Evolutionary conservation across 2,329 filamentous ascomycete genomes (phyloP), one percentile per base, ranked within the genome.

Genomic region (Calonectria pauciramosa): DNA sequence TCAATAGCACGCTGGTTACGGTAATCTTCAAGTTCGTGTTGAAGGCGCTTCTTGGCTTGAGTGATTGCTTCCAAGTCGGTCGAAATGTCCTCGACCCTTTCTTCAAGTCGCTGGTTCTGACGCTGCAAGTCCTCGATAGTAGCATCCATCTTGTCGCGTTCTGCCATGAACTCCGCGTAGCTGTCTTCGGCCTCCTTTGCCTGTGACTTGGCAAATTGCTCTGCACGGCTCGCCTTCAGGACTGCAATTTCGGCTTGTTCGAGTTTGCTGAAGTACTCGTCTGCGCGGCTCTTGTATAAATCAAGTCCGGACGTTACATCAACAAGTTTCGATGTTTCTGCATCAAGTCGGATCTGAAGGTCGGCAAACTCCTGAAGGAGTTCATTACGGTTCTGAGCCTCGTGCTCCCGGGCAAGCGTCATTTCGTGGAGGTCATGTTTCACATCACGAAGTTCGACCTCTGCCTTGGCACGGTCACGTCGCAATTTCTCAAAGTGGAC

Each of bases 21-120:
- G 88, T 99, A 99, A 85, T 99, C 96, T 85, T 99, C 96, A 3
- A 99, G 93, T 87, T 99, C 96, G 82, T 99, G 96, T 84, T 99
- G 96, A 30, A 99, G 92, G 73, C 96, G 92, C 86, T 96, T 98
- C 90, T 98, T 98, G 26, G 95, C 93, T 86, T 98, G 96, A 23
- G 95, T 88, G 3, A 94, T 95, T 26, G 93, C 93, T 75, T 97
- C 94, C 11, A 98, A 90, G 83, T 99, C 96, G 0, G 96, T 96
- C 30, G 95, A 95, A 56, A 98, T 88, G 82, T 99, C 96, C 82
- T 99, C 96, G 65, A 98, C 90, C 82, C 93, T 94, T 87, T 98
- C 96, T 82, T 99, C 96, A 63, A 96, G 93, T 54, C 94, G 93
- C 84, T 98, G 96, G 73, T 95, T 95, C 83, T 97, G 94, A 49